Evolutionary conservation across 805 yeast species (phyloP), one percentile per base, ranked within the genome.

Genomic region (Candida germanica): DNA sequence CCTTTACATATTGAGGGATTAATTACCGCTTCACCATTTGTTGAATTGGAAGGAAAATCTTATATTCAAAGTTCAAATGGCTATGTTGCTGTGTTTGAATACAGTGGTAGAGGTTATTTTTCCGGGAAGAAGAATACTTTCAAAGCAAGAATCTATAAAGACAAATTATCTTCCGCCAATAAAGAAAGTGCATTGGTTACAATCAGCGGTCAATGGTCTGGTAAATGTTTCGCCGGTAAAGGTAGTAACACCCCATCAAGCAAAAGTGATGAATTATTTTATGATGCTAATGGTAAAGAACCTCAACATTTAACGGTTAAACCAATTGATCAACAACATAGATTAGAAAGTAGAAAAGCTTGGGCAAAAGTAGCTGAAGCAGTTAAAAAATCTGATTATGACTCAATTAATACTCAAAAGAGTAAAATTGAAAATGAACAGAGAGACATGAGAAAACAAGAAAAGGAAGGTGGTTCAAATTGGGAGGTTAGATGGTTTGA

Each of bases 1-100:
- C 87, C 96, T 10, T 71, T 93, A 50, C 98, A 93, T 62, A 83
- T 91, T 43, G 98, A 91, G 64, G 98, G 98, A 19, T 75, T 91
- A 40, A 64, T 91, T 43, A 80, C 83, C 46, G 96, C 95, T 8
- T 73, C 95, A 2, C 98, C 98, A 19, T 91, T 83, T 59, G 96
- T 89, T 35, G 98, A 93, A 67, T 73, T 93, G 45, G 96, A 91
- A 54, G 94, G 94, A 40, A 79, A 79, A 48, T 75, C 94, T n/a
- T 79, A 70, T 52, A 87, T 93, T 56, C 94, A 85, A 61, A 71
- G 87, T 30, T 81, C 93, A 10, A 72, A 75, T 33, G 98, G 98
- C 15, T 81, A 80, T 61, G 58, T 73, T 43, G 75, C 88, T 11
- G 71, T 74, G 20, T 66, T 93, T 41, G 95, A 86, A 51, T 93